phyloP scores from a whole-genome alignment of 345 rosid genomes.

The Chamaenerion angustifolium region DNA sequence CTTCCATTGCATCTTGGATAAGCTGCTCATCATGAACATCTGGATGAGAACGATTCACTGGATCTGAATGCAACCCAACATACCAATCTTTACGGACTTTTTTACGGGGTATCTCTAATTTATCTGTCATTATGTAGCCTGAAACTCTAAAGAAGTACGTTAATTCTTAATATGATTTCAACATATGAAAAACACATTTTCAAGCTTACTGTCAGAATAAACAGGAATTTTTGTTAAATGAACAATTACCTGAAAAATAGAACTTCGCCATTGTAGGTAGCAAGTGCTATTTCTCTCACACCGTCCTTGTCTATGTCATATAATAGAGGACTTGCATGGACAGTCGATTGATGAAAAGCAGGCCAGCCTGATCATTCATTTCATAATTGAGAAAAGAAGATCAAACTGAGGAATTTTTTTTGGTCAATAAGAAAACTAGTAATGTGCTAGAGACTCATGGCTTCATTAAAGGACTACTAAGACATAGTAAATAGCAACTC shows the following conservation, averaged over 20 bases:
- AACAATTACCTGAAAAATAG: conserved; percentile 75
- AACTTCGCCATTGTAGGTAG: conserved; percentile 93
- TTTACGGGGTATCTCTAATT: conserved; percentile 82
- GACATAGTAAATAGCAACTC: neutral
- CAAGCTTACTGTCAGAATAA: neutral
- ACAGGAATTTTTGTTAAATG: neutral
- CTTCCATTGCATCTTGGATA: conserved; percentile 45
- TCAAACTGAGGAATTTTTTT: no score
- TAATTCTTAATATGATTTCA: neutral
- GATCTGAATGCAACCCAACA: conserved; percentile 74
- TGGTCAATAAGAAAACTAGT: no score
- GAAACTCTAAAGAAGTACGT: conserved; percentile 44
- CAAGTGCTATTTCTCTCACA: conserved; percentile 85
- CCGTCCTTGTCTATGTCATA: conserved; percentile 97
- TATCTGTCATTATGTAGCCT: conserved; percentile 92
- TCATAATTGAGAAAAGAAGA: neutral
- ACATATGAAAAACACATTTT: conserved; percentile 3
- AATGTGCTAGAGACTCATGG: no score
- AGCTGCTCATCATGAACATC: conserved; percentile 73
- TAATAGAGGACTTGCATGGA: conserved; percentile 90
- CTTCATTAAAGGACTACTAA: no score
- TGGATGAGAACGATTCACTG: conserved; percentile 89
- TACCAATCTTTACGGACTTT: conserved; percentile 81
- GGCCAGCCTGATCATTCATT: conserved; percentile 75
- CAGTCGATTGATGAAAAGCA: conserved; percentile 95